Conservation (phyloP, 1,284 basidiomycete genomes). For the Boletus hoseneyae region DNA sequence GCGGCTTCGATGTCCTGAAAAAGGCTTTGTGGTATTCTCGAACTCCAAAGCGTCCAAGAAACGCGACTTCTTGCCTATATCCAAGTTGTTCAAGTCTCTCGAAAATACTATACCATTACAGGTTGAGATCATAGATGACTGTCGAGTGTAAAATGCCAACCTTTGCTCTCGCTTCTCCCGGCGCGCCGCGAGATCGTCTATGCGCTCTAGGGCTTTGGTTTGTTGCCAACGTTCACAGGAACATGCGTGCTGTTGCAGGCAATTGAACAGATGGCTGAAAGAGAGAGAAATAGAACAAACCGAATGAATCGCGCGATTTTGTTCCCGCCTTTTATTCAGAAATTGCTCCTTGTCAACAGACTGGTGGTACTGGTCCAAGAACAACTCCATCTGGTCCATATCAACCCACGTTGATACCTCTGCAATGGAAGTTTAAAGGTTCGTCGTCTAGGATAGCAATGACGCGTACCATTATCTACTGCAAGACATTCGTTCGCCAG, state of each 20-base stretch:
- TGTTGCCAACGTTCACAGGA: slow-evolving; percentile 7
- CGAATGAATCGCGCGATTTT: not conserved
- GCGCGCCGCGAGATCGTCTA: not conserved
- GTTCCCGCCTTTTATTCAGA: not conserved
- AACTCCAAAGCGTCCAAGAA: not conserved
- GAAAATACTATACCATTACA: slow-evolving; percentile 7
- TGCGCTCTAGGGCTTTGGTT: not conserved
- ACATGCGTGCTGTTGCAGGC: slow-evolving; percentile 4
- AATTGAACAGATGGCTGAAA: not conserved
- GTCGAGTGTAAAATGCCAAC: not conserved
- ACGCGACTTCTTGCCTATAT: slow-evolving; percentile 4
- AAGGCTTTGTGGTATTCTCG: not conserved
- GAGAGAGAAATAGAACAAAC: too few relatives aligned
- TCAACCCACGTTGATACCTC: slow-evolving; percentile 2
- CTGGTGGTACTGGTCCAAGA: slow-evolving; percentile 6
- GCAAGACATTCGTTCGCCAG: not conserved
- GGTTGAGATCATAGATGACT: not conserved
- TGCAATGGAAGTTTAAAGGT: not conserved
- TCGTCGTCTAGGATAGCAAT: not conserved
- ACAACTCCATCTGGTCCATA: slow-evolving; percentile 8
- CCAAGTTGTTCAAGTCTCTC: slow-evolving; percentile 5
- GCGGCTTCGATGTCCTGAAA: slow-evolving; percentile 3
- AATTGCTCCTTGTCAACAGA: slow-evolving; percentile 3
- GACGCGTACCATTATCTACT: not conserved
- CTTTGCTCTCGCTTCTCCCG: not conserved